Percentiles rank a stretch among this genome's conserved stretches.
These are phyloP conservation scores for Colletotrichum destructivum DNA, from an alignment of 2,329 filamentous ascomycete genomes.

Conservation along the genomic window DNA sequence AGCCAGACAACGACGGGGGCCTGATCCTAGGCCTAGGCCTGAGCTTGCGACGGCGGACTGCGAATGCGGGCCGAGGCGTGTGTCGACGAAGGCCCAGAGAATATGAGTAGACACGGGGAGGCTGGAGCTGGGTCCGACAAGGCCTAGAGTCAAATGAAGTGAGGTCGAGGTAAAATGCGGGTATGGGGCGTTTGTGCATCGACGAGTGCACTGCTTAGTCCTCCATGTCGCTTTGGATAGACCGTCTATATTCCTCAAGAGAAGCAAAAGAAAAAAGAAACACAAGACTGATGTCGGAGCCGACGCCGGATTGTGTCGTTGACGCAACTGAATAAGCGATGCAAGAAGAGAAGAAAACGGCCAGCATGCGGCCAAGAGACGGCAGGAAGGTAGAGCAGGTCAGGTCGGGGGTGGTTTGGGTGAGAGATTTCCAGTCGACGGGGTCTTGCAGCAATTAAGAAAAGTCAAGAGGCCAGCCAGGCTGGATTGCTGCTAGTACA, in stretches of 20 bases:
- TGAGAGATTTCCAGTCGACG: conserved; percentile 18
- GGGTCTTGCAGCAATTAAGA: conserved; percentile 34
- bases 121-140: conserved; percentile 20
- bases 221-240: conserved; percentile 3
- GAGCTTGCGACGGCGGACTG: neutral
- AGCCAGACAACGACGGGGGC: neutral
- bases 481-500: conserved; percentile 24
- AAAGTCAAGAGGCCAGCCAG: neutral
- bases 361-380: neutral
- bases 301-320: conserved; percentile 11
- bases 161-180: conserved; percentile 5
- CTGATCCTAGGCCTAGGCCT: neutral
- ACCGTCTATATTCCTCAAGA: conserved; percentile 3
- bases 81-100: conserved; percentile 3
- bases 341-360: neutral
- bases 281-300: neutral
- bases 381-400: neutral
- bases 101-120: conserved; percentile 14
- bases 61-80: conserved; percentile 7
- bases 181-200: conserved; percentile 28
- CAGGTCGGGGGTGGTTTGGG: neutral
- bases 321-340: conserved; percentile 3
- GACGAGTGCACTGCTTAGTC: conserved; percentile 25
- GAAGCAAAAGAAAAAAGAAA: neutral
- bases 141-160: conserved; percentile 15